Conservation (phyloP, 305 asterid species). For the Fraxinus ornus region DNA sequence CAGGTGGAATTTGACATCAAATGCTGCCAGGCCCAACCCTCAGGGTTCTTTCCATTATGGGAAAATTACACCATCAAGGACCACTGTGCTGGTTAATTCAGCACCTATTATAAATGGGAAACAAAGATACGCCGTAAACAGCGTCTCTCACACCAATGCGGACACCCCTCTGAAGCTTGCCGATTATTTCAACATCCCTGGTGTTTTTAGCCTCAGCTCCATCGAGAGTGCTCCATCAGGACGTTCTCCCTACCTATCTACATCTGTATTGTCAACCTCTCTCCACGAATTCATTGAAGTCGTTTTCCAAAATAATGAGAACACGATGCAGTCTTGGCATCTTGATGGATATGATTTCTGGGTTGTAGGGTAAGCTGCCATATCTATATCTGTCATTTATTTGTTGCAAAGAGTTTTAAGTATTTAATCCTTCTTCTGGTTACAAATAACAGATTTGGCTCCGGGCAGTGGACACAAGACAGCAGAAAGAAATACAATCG, state of each 20-base stretch:
- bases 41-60: constrained; percentile 96
- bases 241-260: constrained; percentile 40
- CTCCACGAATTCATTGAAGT: constrained; percentile 82
- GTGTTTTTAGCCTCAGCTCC: constrained; percentile 62
- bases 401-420: not conserved
- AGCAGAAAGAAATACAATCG: constrained; percentile 67
- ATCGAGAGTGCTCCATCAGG: constrained; percentile 59
- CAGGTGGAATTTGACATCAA: constrained; percentile 93
- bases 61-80: constrained; percentile 50
- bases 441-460: constrained; percentile 52
- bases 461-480: constrained; percentile 65
- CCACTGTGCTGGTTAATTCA: constrained; percentile 61
- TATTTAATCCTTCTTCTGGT: constrained; percentile 20
- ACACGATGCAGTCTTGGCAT: constrained; percentile 73
- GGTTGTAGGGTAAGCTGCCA: constrained; percentile 75
- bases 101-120: constrained; percentile 66
- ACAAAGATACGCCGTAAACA: constrained; percentile 75
- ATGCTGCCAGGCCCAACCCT: constrained; percentile 98
- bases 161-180: constrained; percentile 94
- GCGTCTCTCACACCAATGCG: constrained; percentile 61
- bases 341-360: constrained; percentile 96
- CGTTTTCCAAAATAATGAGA: constrained; percentile 70
- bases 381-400: no score
- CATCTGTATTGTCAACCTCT: constrained; percentile 60
- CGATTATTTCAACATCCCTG: constrained; percentile 77